Evolutionary conservation across 495 filamentous ascomycete genomes (phyloP), one percentile per base, ranked within the genome.

Genomic region (Staphylotrichum longicolle): DNA sequence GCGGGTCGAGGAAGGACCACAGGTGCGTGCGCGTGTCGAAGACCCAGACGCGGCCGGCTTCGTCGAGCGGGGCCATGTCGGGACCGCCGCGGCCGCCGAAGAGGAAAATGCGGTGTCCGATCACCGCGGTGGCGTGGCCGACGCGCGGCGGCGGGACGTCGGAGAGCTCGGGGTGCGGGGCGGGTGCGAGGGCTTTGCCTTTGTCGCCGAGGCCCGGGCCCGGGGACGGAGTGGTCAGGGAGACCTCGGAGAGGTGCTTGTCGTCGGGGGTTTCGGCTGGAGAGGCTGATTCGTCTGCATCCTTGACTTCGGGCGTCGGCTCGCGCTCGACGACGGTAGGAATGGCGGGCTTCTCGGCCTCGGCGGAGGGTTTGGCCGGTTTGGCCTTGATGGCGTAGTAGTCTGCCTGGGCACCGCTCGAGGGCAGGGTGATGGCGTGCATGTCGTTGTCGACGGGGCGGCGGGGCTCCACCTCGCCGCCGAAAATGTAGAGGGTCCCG

Each of bases 401-500:
- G 66, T 88, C 85, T 12, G 83, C 78, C 15, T 79, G 72, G 8
- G 75, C 76, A 41, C 75, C 71, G 61, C 77, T 80, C 4, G 73
- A 77, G 1, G 85, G 85, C 8, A 92, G 70, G 1, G 80, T 81
- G 49, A 94, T 68, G 40, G 85, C 74, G 67, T 93, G 85, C 68
- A 93, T 82, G 63, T 83, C 80, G 66, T 89, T 89, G 70, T 90
- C 87, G 37, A 84, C 75, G 10, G 85, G 84, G 46, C 82, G 76
- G 60, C 77, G 71, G 40, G 77, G 67, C 34, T 60, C 57, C 34
- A 72, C 70, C 68, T 85, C 82, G 68, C 86, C 86, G 60, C 86
- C 87, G 70, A 89, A 89, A 63, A 89, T 81, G 72, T 88, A 92
- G 14, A 85, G 82, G 48, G 82, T 80, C n/a, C 83, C 80, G 58